phyloP scores from a whole-genome alignment of 345 rosid genomes.

The Salix udensis region DNA sequence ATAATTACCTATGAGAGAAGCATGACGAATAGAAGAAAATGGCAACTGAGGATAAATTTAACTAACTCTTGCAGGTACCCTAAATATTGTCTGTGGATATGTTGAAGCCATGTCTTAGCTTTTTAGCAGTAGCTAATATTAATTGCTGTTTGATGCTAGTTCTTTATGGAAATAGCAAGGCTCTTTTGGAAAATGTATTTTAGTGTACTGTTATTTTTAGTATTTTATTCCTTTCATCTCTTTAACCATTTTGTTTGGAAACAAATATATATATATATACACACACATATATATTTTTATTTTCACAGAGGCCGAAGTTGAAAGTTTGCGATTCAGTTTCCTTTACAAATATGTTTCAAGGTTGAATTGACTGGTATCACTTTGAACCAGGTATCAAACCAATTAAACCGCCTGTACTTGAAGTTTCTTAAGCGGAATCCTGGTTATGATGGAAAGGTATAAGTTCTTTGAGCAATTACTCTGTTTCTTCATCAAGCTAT shows the following conservation, averaged over 20 bases:
- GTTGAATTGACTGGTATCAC: constrained; percentile 12
- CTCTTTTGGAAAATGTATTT: not conserved
- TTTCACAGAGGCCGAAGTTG: not conserved
- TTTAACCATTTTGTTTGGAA: not conserved
- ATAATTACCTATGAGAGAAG: not conserved
- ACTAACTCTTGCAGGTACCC: not conserved
- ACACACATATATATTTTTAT: not conserved
- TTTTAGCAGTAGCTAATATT: not conserved
- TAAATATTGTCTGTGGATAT: not conserved
- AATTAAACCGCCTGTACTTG: constrained; percentile 65
- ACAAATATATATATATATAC: not conserved
- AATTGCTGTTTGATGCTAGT: not conserved
- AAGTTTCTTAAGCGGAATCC: constrained; percentile 86
- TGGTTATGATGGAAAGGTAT: constrained; percentile 93
- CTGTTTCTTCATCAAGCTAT: constrained; percentile 16
- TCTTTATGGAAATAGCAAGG: not conserved
- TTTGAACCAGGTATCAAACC: constrained; percentile 74
- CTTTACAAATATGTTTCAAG: constrained; percentile 9
- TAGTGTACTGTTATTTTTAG: not conserved
- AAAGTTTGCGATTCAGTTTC: not conserved
- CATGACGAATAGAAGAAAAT: not conserved
- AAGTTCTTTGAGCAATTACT: constrained; percentile 15
- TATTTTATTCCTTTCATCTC: not conserved
- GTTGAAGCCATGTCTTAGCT: not conserved
- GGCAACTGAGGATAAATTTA: not conserved